These are phyloP conservation scores for Hypholoma sublateritium DNA, from an alignment of 768 basidiomycete species.

Conservation along the genomic window DNA sequence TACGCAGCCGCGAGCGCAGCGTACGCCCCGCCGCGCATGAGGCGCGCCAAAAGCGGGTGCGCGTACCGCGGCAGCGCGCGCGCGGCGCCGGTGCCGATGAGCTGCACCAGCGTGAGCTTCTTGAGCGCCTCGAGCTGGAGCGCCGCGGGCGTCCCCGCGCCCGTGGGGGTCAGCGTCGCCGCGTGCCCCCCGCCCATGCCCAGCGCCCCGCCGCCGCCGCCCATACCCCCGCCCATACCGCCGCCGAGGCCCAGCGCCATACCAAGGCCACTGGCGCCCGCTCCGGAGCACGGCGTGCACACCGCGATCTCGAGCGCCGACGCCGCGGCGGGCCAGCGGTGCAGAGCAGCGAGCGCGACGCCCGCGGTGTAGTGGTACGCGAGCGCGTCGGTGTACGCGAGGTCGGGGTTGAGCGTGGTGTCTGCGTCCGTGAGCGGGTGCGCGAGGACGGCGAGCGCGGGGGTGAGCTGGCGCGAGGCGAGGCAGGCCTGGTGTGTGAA, in stretches of 20 bases:
- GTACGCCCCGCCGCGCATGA: constrained; percentile 72
- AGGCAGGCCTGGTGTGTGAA: constrained; percentile 50
- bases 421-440: constrained; percentile 70
- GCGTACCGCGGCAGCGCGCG: constrained; percentile 73
- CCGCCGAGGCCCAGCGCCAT: no score
- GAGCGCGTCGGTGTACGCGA: constrained; percentile 78
- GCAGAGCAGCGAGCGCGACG: constrained; percentile 61
- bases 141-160: constrained; percentile 59
- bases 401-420: constrained; percentile 41
- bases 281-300: no score
- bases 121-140: constrained; percentile 87
- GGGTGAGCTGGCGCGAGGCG: constrained; percentile 46
- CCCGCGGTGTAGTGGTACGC: constrained; percentile 86
- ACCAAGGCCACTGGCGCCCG: no score
- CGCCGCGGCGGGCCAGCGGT: constrained; percentile 66
- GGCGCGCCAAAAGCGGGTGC: constrained; percentile 44
- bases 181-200: no score
- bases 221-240: no score
- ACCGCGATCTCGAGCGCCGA: constrained; percentile 83
- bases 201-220: no score
- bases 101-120: constrained; percentile 76
- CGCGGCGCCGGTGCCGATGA: constrained; percentile 77
- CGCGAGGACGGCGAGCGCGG: constrained; percentile 60
- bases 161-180: constrained; percentile 35
- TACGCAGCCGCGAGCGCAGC: constrained; percentile 62